Evolutionary conservation across 306 rosid genomes (phyloP).

Genomic region (Rosa rugosa): DNA sequence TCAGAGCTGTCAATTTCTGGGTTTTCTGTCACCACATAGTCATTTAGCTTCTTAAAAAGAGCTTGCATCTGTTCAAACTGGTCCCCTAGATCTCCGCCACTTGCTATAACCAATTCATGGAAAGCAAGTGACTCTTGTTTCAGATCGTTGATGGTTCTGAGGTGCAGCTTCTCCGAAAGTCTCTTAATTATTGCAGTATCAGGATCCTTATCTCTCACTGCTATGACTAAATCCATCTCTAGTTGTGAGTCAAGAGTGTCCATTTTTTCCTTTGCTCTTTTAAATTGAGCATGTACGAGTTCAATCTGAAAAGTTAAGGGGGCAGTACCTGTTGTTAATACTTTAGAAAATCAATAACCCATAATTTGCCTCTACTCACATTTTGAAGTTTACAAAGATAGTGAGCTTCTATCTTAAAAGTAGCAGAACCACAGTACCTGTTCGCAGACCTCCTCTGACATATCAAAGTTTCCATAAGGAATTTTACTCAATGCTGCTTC

Average conservation of each 20-base stretch:
- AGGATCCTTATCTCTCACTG: constrained; percentile 61
- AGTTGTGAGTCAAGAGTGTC: constrained; percentile 66
- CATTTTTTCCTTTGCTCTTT: constrained; percentile 69
- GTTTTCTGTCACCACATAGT: constrained; percentile 54
- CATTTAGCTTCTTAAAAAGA: constrained; percentile 70
- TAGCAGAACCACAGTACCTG: constrained; percentile 57
- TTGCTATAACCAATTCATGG: constrained; percentile 63
- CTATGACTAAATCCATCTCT: constrained; percentile 60
- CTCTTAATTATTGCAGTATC: constrained; percentile 65
- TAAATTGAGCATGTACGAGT: constrained; percentile 89
- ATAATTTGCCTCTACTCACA: neutral
- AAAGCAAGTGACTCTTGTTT: constrained; percentile 79
- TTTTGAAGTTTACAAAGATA: neutral
- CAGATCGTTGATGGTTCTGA: constrained; percentile 66
- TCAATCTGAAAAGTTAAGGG: constrained; percentile 60
- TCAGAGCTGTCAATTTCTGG: constrained; percentile 48
- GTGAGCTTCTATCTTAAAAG: neutral
- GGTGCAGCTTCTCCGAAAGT: constrained; percentile 79
- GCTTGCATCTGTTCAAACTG: constrained; percentile 55
- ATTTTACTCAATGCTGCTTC: constrained; percentile 68
- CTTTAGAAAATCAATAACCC: constrained; percentile 8
- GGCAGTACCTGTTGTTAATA: constrained; percentile 11
- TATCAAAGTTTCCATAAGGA: constrained; percentile 56
- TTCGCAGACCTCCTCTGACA: constrained; percentile 91
- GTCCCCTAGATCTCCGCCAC: constrained; percentile 53